These are phyloP conservation scores for Trichoderma gracile DNA, from an alignment of 2,329 filamentous ascomycete species.

Conservation along the genomic window DNA sequence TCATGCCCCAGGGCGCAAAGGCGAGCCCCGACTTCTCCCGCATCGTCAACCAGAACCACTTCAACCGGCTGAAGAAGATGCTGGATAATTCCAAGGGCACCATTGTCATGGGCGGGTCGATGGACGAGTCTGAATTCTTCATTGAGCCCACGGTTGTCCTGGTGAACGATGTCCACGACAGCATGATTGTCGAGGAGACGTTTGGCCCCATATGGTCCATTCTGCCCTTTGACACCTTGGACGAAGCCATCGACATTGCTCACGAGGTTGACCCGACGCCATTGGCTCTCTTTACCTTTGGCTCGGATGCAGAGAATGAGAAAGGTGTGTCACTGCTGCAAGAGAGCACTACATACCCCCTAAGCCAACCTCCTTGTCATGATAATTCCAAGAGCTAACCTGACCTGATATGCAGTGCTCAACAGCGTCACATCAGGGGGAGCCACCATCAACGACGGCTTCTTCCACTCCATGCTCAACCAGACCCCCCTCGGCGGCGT, in stretches of 20 bases:
- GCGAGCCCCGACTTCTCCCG: constrained; percentile 75
- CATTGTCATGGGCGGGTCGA: constrained; percentile 82
- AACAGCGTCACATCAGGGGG: constrained; percentile 49
- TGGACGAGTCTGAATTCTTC: constrained; percentile 77
- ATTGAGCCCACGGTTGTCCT: constrained; percentile 94
- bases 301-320: constrained; percentile 73
- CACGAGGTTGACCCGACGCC: constrained; percentile 82
- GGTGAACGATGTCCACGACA: constrained; percentile 67
- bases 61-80: constrained; percentile 83
- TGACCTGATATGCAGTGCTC: constrained; percentile 37
- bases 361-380: no score
- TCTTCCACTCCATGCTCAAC: constrained; percentile 46
- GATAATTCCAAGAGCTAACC: no score
- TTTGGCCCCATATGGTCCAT: constrained; percentile 93
- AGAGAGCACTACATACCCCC: no score
- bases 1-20: constrained; percentile 81
- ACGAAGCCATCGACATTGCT: constrained; percentile 80
- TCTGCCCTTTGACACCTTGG: constrained; percentile 73
- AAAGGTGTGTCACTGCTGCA: constrained; percentile 55
- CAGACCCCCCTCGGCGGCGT: constrained; percentile 52
- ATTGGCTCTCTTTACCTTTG: constrained; percentile 82
- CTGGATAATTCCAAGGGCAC: constrained; percentile 80
- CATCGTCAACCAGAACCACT: constrained; percentile 79
- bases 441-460: constrained; percentile 52
- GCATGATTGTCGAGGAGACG: constrained; percentile 80